Conservation (phyloP, 345 rosid genomes). For the Turritis glabra region DNA sequence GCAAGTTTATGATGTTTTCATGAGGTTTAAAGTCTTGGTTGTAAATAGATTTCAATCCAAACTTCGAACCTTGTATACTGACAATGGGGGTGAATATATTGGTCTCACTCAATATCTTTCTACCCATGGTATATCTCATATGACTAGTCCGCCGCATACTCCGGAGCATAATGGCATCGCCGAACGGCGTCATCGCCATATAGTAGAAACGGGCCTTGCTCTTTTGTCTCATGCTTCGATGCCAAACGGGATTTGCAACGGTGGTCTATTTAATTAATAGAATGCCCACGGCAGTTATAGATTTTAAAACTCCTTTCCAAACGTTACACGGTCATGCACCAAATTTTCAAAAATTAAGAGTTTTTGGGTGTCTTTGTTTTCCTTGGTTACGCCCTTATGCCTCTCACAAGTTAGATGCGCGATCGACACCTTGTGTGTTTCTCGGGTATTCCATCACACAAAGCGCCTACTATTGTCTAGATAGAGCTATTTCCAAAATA, state of each 20-base stretch:
- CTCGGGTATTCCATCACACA: no score
- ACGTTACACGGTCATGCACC: background rate
- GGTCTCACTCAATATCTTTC: fast-evolving
- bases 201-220: background rate
- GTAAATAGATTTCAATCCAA: background rate
- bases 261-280: background rate
- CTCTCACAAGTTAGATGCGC: no score
- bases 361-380: no score
- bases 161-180: background rate
- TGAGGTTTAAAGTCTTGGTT: background rate
- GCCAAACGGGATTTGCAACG: background rate
- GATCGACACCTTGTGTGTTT: no score
- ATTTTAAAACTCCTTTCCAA: background rate
- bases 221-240: background rate
- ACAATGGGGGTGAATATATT: background rate
- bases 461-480: no score
- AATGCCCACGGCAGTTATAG: background rate
- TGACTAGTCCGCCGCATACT: background rate
- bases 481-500: no score
- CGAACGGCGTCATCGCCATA: background rate
- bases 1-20: background rate
- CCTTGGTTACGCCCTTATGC: no score
- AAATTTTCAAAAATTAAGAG: background rate
- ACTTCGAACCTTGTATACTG: fast-evolving
- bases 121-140: background rate